Evolutionary conservation across 768 basidiomycete species (phyloP).

Genomic region (Trametes cubensis): DNA sequence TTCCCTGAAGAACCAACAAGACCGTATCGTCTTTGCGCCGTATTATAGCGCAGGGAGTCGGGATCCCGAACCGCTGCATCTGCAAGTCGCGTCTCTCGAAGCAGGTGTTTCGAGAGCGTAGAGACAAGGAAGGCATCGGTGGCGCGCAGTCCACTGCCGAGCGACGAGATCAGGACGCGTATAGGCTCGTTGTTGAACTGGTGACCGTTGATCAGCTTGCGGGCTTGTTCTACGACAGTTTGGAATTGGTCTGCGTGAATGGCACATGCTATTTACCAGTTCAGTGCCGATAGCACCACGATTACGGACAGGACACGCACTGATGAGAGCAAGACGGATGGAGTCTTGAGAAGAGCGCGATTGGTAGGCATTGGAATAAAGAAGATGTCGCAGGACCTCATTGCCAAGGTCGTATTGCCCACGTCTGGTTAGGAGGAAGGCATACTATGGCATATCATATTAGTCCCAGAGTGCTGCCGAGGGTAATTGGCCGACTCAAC

Average conservation of each 20-base stretch:
- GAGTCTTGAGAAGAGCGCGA: slow-evolving; percentile 62
- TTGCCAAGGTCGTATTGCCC: slow-evolving; percentile 69
- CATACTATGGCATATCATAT: slow-evolving; percentile 55
- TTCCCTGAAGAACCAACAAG: slow-evolving; percentile 41
- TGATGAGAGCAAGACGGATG: slow-evolving; percentile 74
- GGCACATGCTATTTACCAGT: slow-evolving; percentile 64
- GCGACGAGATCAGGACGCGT: slow-evolving; percentile 71
- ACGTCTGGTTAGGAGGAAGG: slow-evolving; percentile 66
- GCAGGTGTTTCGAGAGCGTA: slow-evolving; percentile 81
- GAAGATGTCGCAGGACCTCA: slow-evolving; percentile 75
- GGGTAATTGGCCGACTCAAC: slow-evolving; percentile 44
- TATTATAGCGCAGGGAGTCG: slow-evolving; percentile 65
- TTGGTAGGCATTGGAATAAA: slow-evolving; percentile 74
- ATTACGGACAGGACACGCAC: slow-evolving; percentile 45
- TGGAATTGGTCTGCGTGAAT: slow-evolving; percentile 57
- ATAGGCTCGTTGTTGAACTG: slow-evolving; percentile 90
- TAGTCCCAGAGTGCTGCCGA: not conserved
- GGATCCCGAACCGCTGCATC: slow-evolving; percentile 68
- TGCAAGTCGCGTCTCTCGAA: slow-evolving; percentile 74
- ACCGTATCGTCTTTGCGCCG: slow-evolving; percentile 58
- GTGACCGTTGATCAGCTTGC: slow-evolving; percentile 71
- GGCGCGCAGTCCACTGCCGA: slow-evolving; percentile 70
- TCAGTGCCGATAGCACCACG: not conserved
- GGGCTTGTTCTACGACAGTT: slow-evolving; percentile 70
- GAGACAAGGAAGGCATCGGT: slow-evolving; percentile 76